Percentiles rank a stretch among this genome's conserved stretches.
These are phyloP conservation scores for Nannochloris sp. DNA, from an alignment of 139 green algal genomes.

Conservation along the genomic window DNA sequence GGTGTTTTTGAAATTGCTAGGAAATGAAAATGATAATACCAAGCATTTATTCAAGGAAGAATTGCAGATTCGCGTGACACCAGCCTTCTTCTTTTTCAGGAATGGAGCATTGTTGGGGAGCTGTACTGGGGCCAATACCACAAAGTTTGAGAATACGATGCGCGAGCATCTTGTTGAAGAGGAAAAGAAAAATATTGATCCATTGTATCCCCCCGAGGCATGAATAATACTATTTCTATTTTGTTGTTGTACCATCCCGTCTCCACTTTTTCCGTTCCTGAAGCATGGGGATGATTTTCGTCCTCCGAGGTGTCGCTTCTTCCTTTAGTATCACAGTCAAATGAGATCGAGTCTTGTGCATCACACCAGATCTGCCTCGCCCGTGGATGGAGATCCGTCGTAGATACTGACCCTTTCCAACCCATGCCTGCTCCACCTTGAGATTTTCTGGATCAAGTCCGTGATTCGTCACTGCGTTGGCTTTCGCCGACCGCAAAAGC, in stretches of 20 bases:
- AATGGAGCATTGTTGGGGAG: constrained; percentile 7
- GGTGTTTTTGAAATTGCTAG: constrained; percentile 44
- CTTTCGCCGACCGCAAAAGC: constrained; percentile 22
- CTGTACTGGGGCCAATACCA: constrained; percentile 11
- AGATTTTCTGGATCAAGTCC: constrained; percentile 24
- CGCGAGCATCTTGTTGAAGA: constrained; percentile 2
- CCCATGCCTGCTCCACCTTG: constrained; percentile 20
- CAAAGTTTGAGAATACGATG: constrained; percentile 15
- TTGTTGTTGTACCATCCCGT: not conserved
- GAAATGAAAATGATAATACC: constrained; percentile 37
- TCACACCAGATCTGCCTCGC: constrained; percentile 22
- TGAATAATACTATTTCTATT: constrained; percentile 1
- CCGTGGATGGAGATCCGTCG: constrained; percentile 33
- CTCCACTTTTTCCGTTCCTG: constrained; percentile 15
- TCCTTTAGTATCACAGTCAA: constrained; percentile 36
- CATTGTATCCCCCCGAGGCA: not conserved
- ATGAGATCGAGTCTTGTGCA: constrained; percentile 31
- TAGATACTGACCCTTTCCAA: constrained; percentile 34
- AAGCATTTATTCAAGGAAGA: constrained; percentile 39
- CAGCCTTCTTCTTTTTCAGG: constrained; percentile 28
- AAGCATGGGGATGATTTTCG: constrained; percentile 20
- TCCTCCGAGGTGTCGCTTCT: constrained; percentile 4
- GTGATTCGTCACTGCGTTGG: constrained; percentile 34
- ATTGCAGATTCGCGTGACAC: constrained; percentile 22
- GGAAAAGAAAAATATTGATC: not conserved